These are phyloP conservation scores for Thalassiosira exigua DNA, from an alignment of 352 stramenopile genomes.

Conservation along the genomic window DNA sequence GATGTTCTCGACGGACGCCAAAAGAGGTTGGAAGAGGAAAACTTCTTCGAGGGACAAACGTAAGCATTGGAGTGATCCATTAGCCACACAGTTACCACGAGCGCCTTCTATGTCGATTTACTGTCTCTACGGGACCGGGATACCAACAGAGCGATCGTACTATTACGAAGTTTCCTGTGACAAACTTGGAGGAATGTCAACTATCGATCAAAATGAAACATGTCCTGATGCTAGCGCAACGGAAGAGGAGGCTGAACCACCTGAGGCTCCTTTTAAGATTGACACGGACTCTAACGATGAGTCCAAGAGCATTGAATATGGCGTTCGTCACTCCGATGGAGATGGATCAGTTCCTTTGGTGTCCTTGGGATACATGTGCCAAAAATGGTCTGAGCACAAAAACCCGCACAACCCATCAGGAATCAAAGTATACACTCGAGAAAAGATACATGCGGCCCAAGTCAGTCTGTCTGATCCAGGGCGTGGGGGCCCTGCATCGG, in stretches of 20 bases:
- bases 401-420: constrained; percentile 87
- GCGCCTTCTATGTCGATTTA: constrained; percentile 93
- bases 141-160: constrained; percentile 86
- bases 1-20: constrained; percentile 54
- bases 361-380: constrained; percentile 94
- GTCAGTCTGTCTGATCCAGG: constrained; percentile 80
- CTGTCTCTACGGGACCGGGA: constrained; percentile 93
- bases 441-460: constrained; percentile 75
- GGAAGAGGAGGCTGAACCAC: constrained; percentile 17
- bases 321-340: constrained; percentile 90
- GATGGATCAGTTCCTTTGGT: constrained; percentile 93
- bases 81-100: constrained; percentile 87
- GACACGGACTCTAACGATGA: constrained; percentile 67
- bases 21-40: constrained; percentile 46
- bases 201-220: constrained; percentile 12
- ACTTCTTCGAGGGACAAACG: constrained; percentile 23
- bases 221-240: constrained; percentile 7
- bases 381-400: constrained; percentile 64
- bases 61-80: constrained; percentile 87
- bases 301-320: constrained; percentile 65
- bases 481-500: constrained; percentile 64
- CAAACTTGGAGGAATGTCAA: constrained; percentile 26
- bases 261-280: constrained; percentile 67
- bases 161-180: constrained; percentile 70
- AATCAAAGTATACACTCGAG: constrained; percentile 86